Evolutionary conservation across 192 early-diverging fungal genomes (phyloP).

Genomic region (Mortierella alpina): DNA sequence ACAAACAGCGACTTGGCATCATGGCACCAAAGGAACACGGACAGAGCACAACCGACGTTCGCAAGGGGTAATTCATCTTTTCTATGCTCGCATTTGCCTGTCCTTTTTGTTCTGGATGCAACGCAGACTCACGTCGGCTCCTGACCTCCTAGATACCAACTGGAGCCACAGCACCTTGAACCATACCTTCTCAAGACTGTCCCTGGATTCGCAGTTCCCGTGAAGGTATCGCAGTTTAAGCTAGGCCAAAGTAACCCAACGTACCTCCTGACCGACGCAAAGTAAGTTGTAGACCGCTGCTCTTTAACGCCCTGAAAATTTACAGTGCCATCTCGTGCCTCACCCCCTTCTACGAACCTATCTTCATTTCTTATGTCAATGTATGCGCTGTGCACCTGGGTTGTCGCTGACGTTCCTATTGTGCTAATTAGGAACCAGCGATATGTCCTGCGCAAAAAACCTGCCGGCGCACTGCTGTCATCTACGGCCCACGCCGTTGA

Average conservation of each 20-base stretch:
- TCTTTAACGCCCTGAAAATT: neutral
- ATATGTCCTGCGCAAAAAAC: slow-evolving; percentile 94
- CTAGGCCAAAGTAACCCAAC: slow-evolving; percentile 96
- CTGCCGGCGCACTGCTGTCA: slow-evolving; percentile 85
- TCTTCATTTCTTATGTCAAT: neutral
- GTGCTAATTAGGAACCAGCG: slow-evolving; percentile 59
- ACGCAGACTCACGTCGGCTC: neutral
- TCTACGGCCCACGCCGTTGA: slow-evolving; percentile 93
- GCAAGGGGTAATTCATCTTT: slow-evolving; percentile 27
- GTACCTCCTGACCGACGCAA: slow-evolving; percentile 81
- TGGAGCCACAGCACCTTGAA: slow-evolving; percentile 70
- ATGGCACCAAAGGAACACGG: slow-evolving; percentile 49
- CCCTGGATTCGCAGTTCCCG: slow-evolving; percentile 66
- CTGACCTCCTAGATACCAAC: slow-evolving; percentile 47
- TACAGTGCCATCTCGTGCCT: too few species aligned
- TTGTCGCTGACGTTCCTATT: neutral
- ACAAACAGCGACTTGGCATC: neutral
- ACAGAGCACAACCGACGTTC: slow-evolving; percentile 47
- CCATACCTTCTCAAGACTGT: slow-evolving; percentile 67
- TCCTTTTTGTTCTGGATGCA: neutral
- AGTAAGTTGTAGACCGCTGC: slow-evolving; percentile 55
- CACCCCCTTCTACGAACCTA: neutral
- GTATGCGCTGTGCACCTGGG: neutral
- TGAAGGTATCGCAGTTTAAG: slow-evolving; percentile 87
- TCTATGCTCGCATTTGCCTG: neutral